Conservation (phyloP, 2,329 filamentous ascomycete species). For the Canariomyces notabilis region DNA sequence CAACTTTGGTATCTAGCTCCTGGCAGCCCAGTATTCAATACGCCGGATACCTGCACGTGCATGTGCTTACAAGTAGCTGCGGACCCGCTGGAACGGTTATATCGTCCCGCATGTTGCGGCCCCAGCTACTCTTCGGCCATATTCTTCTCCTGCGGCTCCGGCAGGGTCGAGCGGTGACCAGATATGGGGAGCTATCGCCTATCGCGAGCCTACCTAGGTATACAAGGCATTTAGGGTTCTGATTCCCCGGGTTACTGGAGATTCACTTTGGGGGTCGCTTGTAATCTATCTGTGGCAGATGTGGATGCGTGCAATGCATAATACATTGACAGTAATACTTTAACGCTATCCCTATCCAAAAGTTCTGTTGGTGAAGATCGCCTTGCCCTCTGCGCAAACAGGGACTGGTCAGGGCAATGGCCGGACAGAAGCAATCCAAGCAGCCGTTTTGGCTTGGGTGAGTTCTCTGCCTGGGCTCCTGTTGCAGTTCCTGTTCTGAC, state of each 20-base stretch:
- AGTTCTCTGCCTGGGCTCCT: constrained; percentile 6
- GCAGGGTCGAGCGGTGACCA: background rate
- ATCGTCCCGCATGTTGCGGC: background rate
- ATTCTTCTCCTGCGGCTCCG: background rate
- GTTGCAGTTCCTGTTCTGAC: background rate
- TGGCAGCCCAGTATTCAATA: too few species aligned
- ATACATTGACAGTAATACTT: background rate
- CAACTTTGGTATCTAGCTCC: too few species aligned
- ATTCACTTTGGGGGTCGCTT: too few species aligned
- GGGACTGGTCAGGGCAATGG: constrained; percentile 11
- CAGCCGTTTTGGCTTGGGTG: constrained; percentile 24
- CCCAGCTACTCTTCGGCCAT: background rate
- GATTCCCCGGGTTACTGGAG: too few species aligned
- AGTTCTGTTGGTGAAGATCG: background rate
- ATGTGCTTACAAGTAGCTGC: background rate
- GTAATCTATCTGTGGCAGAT: background rate
- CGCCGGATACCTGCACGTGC: background rate
- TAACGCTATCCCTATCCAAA: too few species aligned
- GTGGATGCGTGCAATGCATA: background rate
- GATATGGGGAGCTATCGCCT: background rate
- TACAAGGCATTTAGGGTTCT: background rate
- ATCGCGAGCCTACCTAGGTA: too few species aligned
- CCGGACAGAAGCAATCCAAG: constrained; percentile 16
- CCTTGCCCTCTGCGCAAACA: background rate
- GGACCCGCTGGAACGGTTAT: background rate